Base-by-base conservation (phyloP, 2,329 filamentous ascomycete species). In the Penicillium sp. region DNA sequence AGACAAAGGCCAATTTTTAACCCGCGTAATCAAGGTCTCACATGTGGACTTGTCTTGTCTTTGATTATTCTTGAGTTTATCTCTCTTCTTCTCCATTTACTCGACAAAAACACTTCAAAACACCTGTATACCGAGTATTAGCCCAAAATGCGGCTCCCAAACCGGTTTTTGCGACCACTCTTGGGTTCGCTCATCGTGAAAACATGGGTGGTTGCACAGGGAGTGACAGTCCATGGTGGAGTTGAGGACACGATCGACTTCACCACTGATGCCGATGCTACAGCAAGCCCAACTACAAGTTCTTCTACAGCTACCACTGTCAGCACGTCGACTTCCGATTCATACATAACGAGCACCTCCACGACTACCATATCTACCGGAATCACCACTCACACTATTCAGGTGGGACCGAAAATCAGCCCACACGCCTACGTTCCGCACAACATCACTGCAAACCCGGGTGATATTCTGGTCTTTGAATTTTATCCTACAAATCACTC, bases 401-500 rank as follows among this genome's bases (percentile, higher is more conserved):
- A 69, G 53, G 74, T 75, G n/a, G 73, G 72, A 7, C 60, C 65
- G 0, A 71, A 71, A 13, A 55, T 61, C 2, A 60, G 65, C 51
- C 72, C 71, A 2, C 71, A 75, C 53, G 63, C 69, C 23, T 76
- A 72, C 54, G 57, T 62, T 1, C 74, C 73, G 1, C 49, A 62
- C 16, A 69, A 55, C 8, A 47, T 75, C 33, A 65, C 63, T 0
- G 74, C 74, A 1, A 60, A 66, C 0, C 59, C 69, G 1, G 74
- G 73, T 19, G 73, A 75, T 54, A 42, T 66, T 1, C 58, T 76
- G 14, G 79, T 83, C 59, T 89, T 85, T 70, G 76, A 81, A 44
- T 88, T 89, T 67, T 88, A 84, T 62, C 85, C 86, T 1, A 78
- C 78, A 23, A 86, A 83, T 51, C 87, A 90, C 67, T 87, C 85